Percentiles rank a stretch among this genome's conserved stretches.
These are phyloP conservation scores for Halteria grandinella DNA, from an alignment of 73 alveolate genomes.

Conservation along the genomic window DNA sequence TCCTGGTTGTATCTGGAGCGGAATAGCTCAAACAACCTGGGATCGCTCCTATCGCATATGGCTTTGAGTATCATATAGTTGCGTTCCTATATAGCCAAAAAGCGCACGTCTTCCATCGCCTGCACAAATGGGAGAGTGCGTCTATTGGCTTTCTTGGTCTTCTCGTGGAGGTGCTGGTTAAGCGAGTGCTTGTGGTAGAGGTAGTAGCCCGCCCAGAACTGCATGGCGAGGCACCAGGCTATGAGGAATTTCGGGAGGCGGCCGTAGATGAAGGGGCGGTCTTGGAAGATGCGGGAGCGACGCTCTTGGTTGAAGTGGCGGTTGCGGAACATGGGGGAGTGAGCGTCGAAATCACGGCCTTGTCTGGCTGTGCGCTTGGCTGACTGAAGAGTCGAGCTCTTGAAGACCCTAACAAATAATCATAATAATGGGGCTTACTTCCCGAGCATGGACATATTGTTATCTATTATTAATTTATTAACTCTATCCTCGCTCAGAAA, in stretches of 20 bases:
- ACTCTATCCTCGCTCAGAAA: too few relatives aligned
- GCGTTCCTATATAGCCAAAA: constrained; percentile 57
- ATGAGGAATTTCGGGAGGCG: constrained; percentile 63
- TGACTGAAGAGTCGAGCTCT: too few relatives aligned
- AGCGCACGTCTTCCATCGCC: constrained; percentile 77
- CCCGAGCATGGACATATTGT: too few relatives aligned
- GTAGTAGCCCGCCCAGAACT: constrained; percentile 70
- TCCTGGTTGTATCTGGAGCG: constrained; percentile 68
- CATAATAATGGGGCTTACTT: too few relatives aligned
- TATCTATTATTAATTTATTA: too few relatives aligned
- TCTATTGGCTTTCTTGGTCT: constrained; percentile 55
- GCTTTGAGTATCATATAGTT: constrained; percentile 71
- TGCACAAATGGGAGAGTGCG: constrained; percentile 71
- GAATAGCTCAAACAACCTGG: constrained; percentile 54
- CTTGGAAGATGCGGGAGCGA: constrained; percentile 63
- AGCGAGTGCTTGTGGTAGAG: constrained; percentile 29
- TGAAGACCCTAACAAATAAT: too few relatives aligned
- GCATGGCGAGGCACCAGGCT: constrained; percentile 66
- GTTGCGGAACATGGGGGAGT: constrained; percentile 63
- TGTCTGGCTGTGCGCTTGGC: too few relatives aligned
- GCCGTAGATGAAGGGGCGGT: constrained; percentile 71
- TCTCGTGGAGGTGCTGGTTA: constrained; percentile 30
- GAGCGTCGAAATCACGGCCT: constrained; percentile 49
- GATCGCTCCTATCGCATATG: constrained; percentile 63
- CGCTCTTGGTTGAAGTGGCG: constrained; percentile 59